Base-by-base conservation (phyloP, 2,329 filamentous ascomycete genomes). In the Fusarium illudens region DNA sequence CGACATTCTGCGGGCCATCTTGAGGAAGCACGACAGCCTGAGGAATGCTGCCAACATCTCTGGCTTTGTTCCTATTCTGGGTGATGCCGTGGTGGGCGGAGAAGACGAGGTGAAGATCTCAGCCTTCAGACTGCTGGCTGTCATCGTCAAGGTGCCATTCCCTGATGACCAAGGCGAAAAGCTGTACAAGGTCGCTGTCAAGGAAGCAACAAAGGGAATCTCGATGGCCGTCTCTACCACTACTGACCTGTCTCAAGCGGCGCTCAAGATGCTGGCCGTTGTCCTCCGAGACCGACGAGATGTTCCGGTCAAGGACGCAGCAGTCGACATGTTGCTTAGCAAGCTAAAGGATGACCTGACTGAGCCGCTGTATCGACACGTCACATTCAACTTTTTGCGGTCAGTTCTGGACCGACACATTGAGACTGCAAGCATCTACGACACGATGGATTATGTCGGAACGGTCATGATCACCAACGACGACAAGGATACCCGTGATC, bases 381-480 rank as follows among this genome's bases (percentile, higher is more conserved):
- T 97, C 39, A 96, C 93, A 0, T 99, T 99, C 82, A 97, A 93
- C 75, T 98, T 99, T 79, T 81, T 99, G 61, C 91, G 94, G 39
- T 92, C 93, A 1, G 89, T 98, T 25, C 87, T 99, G 75, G 91
- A 92, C 55, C 89, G 94, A 17, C 95, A 92, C 76, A 85, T 98
- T 42, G 87, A 97, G 73, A 94, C 96, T 8, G 90, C 94, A 0
- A 87, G 91, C 39, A 90, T 99, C 29, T 99, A 99, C 76, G 95
- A 98, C 75, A 90, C 92, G 9, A 87, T 97, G 67, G 96, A 99
- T 76, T 90, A 94, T 73, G 90, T 97, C 29, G 93, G 93, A 48
- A 90, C 88, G 4, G 91, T 97, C 77, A 98, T 98, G 94, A 92
- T 99, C 59, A 97, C 92, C 44, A 98, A 98, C 75, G 93, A 97